Evolutionary conservation across 106 monocot species (phyloP).

Genomic region (Hemerocallis citrina): DNA sequence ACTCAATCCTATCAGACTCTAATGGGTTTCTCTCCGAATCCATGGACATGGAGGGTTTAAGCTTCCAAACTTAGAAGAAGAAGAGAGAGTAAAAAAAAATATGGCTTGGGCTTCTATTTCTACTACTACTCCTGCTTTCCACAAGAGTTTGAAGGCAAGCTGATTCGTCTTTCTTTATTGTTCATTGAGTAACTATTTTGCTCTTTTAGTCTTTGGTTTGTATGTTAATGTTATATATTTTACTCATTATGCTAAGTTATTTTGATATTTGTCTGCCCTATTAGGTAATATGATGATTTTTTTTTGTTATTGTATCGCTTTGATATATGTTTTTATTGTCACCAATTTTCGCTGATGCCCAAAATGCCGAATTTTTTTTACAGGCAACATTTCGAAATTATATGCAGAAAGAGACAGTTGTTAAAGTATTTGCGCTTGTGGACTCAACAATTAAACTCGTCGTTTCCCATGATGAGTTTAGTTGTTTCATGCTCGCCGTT

Average conservation of each 20-base stretch:
- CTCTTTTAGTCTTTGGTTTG: too few relatives aligned
- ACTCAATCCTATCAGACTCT: conserved; percentile 1
- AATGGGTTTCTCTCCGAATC: conserved; percentile 1
- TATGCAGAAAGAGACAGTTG: too few relatives aligned
- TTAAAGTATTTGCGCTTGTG: too few relatives aligned
- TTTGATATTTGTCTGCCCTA: neutral
- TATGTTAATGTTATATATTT: neutral
- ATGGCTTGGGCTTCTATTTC: conserved; percentile 12
- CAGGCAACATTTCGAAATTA: too few relatives aligned
- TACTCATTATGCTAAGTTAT: neutral
- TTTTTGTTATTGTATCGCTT: neutral
- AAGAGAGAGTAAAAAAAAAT: neutral
- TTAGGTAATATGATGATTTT: neutral
- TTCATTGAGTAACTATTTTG: too few relatives aligned
- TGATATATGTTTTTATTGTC: neutral
- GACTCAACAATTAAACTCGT: too few relatives aligned
- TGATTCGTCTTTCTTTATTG: neutral
- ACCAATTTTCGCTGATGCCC: too few relatives aligned
- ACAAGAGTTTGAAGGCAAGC: conserved; percentile 6
- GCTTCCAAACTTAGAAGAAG: neutral
- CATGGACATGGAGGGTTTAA: neutral
- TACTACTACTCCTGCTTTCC: neutral
- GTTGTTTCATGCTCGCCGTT: too few relatives aligned
- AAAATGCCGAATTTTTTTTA: too few relatives aligned
- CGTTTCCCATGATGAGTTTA: too few relatives aligned